Evolutionary conservation across 2,329 filamentous ascomycete species (phyloP).

Genomic region (Colletotrichum magnum): DNA sequence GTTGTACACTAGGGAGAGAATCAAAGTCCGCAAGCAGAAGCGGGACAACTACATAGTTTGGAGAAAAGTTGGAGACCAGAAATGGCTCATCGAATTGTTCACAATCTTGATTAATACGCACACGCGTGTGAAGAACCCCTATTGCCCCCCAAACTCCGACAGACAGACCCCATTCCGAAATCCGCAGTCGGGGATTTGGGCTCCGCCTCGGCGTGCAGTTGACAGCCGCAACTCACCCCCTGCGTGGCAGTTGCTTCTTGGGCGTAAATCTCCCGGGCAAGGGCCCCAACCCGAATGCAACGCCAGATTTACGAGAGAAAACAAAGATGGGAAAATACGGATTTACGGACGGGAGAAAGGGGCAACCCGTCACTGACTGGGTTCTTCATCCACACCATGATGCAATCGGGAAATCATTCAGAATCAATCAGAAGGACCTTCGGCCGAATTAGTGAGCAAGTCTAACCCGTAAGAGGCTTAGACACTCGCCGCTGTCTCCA

Average conservation of each 20-base stretch:
- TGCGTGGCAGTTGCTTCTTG: not conserved
- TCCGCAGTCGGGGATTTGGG: slow-evolving; percentile 4
- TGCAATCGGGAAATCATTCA: slow-evolving; percentile 13
- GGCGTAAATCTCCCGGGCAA: slow-evolving; percentile 18
- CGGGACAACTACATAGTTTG: too few species aligned
- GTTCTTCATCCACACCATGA: slow-evolving; percentile 18
- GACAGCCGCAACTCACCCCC: slow-evolving; percentile 9
- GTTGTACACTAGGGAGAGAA: too few species aligned
- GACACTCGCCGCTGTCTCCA: not conserved
- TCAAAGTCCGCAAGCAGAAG: not conserved
- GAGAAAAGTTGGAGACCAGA: not conserved
- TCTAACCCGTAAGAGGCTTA: slow-evolving; percentile 13
- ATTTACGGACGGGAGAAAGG: slow-evolving; percentile 1
- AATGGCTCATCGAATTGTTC: not conserved
- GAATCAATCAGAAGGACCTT: not conserved
- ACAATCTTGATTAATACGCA: not conserved
- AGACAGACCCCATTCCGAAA: not conserved
- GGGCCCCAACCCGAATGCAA: slow-evolving; percentile 11
- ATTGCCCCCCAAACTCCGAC: slow-evolving; percentile 17
- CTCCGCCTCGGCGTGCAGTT: slow-evolving; percentile 7
- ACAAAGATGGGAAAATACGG: slow-evolving; percentile 20
- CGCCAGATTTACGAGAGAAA: slow-evolving; percentile 28
- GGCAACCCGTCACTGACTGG: not conserved
- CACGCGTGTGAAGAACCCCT: not conserved
- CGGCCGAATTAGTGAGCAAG: not conserved